Conservation (phyloP, 2,329 filamentous ascomycete species). For the Trichoderma semiorbis region DNA sequence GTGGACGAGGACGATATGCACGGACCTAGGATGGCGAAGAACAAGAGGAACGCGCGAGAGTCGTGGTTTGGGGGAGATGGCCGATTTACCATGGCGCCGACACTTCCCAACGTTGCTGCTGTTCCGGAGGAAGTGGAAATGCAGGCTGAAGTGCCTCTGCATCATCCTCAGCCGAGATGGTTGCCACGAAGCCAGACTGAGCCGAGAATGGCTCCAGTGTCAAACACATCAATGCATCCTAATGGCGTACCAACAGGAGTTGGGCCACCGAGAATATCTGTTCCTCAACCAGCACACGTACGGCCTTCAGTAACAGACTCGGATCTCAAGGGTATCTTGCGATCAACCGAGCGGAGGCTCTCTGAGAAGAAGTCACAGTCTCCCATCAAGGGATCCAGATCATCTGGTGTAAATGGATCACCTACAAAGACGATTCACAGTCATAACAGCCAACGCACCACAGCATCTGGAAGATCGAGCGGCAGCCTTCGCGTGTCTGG, state of each 20-base stretch:
- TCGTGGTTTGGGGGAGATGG: constrained; percentile 33
- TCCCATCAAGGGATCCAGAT: constrained; percentile 30
- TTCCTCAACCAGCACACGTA: constrained; percentile 22
- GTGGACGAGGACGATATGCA: constrained; percentile 48
- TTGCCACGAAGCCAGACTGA: constrained; percentile 2
- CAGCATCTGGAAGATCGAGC: constrained; percentile 13
- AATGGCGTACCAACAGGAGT: constrained; percentile 10
- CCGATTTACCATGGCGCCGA: constrained; percentile 35
- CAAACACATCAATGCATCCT: neutral
- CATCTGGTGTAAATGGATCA: constrained; percentile 21
- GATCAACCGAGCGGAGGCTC: constrained; percentile 52
- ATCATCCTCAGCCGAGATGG: constrained; percentile 2
- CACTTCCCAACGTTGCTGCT: constrained; percentile 34
- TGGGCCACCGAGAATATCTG: constrained; percentile 11
- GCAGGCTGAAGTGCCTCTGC: neutral
- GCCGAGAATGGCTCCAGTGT: neutral
- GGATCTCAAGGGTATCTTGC: constrained; percentile 50
- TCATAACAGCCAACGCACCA: constrained; percentile 1
- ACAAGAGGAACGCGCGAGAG: constrained; percentile 26
- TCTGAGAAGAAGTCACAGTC: constrained; percentile 34
- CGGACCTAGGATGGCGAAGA: constrained; percentile 39
- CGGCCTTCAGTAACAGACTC: constrained; percentile 39
- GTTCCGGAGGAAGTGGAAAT: constrained; percentile 25
- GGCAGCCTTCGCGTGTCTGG: constrained; percentile 23
- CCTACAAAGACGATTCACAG: constrained; percentile 24